These are phyloP conservation scores for Entophlyctis helioformis DNA, from an alignment of 192 early-diverging fungal genomes.

Conservation along the genomic window DNA sequence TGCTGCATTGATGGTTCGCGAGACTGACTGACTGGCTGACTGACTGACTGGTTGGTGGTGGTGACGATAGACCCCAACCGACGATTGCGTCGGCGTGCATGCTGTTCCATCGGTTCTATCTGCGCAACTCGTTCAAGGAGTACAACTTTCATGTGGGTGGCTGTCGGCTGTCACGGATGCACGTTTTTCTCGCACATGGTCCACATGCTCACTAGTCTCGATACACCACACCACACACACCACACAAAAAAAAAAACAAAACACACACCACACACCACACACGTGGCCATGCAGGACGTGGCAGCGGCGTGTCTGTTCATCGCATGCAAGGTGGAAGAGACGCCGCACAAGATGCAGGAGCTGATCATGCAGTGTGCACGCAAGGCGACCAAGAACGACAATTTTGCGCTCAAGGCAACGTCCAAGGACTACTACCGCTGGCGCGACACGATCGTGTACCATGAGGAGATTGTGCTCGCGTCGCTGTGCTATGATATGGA, in stretches of 20 bases:
- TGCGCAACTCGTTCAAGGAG: slow-evolving; percentile 17
- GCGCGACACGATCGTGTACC: slow-evolving; percentile 14
- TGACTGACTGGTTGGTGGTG: no score
- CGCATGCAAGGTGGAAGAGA: slow-evolving; percentile 16
- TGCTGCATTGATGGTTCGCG: no score
- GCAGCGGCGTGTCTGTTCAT: slow-evolving; percentile 9
- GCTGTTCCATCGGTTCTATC: slow-evolving; percentile 25
- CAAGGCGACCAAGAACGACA: slow-evolving; percentile 6
- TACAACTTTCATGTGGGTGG: no score
- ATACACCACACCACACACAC: no score
- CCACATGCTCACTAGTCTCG: no score
- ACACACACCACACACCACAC: no score
- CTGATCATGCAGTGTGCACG: slow-evolving; percentile 1
- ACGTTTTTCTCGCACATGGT: no score
- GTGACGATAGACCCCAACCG: no score
- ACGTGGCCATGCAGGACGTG: slow-evolving; percentile 12
- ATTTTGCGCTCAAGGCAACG: slow-evolving; percentile 4
- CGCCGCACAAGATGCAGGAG: neutral
- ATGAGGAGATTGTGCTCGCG: slow-evolving; percentile 16
- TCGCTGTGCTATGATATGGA: slow-evolving; percentile 16
- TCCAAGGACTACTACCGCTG: slow-evolving; percentile 10
- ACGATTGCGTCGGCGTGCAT: slow-evolving; percentile 15
- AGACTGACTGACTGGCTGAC: no score
- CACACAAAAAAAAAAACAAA: no score
- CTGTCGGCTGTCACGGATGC: no score